phyloP scores from a whole-genome alignment of 2,329 filamentous ascomycete species.

The Monosporascus sp. region DNA sequence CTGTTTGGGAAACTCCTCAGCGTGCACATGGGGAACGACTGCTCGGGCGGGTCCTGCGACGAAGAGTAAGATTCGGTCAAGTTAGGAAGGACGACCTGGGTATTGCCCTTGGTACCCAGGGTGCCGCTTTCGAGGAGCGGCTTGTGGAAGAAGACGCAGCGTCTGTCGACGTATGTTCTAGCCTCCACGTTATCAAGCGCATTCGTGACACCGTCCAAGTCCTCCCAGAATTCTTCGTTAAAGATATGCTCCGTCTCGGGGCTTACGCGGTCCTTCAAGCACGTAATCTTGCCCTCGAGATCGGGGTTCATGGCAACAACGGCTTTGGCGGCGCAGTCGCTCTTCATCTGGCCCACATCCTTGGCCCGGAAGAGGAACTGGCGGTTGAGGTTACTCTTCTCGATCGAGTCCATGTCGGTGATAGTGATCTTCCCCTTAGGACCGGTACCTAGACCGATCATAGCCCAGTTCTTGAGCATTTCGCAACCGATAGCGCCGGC shows the following conservation, averaged over 20 bases:
- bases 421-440: slow-evolving; percentile 85
- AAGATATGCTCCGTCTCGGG: slow-evolving; percentile 90
- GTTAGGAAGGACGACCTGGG: slow-evolving; percentile 85
- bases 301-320: slow-evolving; percentile 96
- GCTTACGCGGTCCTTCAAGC: slow-evolving; percentile 84
- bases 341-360: slow-evolving; percentile 96
- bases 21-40: slow-evolving; percentile 99
- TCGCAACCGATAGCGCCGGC: slow-evolving; percentile 97
- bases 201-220: slow-evolving; percentile 88
- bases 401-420: slow-evolving; percentile 97
- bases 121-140: slow-evolving; percentile 94
- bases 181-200: slow-evolving; percentile 97
- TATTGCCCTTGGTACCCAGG: slow-evolving; percentile 98
- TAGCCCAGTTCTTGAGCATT: slow-evolving; percentile 99
- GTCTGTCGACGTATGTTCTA: slow-evolving; percentile 89
- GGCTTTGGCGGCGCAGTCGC: slow-evolving; percentile 84
- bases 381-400: slow-evolving; percentile 96
- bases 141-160: slow-evolving; percentile 98
- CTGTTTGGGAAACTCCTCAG: slow-evolving; percentile 95
- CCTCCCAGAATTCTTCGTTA: slow-evolving; percentile 86
- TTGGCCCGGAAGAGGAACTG: slow-evolving; percentile 93
- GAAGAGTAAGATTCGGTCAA: slow-evolving; percentile 96
- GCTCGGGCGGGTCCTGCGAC: slow-evolving; percentile 95
- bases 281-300: slow-evolving; percentile 76
- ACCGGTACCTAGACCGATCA: slow-evolving; percentile 91